Percentiles rank a stretch among this genome's conserved stretches.
Evolutionary conservation across 768 basidiomycete genomes (phyloP).

Genomic region (Amanita pseudoporphyria): DNA sequence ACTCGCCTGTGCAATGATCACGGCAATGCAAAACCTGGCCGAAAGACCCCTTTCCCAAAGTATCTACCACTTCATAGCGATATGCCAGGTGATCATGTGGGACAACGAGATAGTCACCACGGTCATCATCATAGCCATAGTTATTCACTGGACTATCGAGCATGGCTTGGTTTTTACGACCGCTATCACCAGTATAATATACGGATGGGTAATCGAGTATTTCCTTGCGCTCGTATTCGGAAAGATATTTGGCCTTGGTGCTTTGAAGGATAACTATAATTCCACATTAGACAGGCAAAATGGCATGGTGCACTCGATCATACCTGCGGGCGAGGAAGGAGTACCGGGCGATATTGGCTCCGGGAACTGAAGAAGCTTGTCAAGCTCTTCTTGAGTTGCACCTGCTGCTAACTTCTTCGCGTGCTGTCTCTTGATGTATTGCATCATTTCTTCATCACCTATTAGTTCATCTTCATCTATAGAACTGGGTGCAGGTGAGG

Average conservation of each 20-base stretch:
- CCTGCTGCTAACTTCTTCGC: conserved; percentile 80
- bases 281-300: background rate
- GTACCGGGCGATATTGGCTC: conserved; percentile 71
- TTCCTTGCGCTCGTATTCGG: conserved; percentile 85
- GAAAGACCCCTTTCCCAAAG: conserved; percentile 96
- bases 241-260: conserved; percentile 60
- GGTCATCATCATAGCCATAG: conserved; percentile 94
- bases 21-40: conserved; percentile 95
- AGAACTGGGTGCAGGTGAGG: conserved; percentile 68
- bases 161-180: conserved; percentile 77
- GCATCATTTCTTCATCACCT: conserved; percentile 96
- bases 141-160: conserved; percentile 73
- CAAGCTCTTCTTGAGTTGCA: conserved; percentile 78
- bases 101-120: conserved; percentile 92
- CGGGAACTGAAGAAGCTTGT: conserved; percentile 85
- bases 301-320: conserved; percentile 16
- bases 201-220: conserved; percentile 80
- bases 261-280: conserved; percentile 54
- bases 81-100: conserved; percentile 89
- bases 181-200: conserved; percentile 72
- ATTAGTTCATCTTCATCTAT: conserved; percentile 80
- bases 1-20: conserved; percentile 89
- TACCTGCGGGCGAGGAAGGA: conserved; percentile 63
- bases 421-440: conserved; percentile 86
- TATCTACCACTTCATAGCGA: conserved; percentile 91